These are phyloP conservation scores for Linnemannia schmuckeri DNA, from an alignment of 192 early-diverging fungal genomes.

Conservation along the genomic window DNA sequence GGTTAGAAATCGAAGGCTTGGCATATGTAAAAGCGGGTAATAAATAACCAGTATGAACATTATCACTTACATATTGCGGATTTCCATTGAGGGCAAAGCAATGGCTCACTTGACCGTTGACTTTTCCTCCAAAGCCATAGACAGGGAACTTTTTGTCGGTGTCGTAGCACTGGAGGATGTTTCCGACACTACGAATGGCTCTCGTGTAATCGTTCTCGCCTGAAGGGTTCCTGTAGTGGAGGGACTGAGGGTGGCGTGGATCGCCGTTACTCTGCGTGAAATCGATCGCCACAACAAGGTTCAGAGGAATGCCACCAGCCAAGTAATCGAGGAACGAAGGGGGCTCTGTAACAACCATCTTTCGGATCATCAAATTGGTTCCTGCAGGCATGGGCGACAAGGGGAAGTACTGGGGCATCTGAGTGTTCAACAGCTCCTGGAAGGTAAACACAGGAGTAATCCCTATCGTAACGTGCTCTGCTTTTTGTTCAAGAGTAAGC, in stretches of 20 bases:
- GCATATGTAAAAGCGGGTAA: too few species aligned
- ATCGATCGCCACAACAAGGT: constrained; percentile 70
- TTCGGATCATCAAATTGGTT: constrained; percentile 42
- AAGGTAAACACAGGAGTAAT: constrained; percentile 36
- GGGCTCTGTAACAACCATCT: constrained; percentile 55
- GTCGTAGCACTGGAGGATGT: constrained; percentile 64
- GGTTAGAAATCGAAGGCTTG: neutral
- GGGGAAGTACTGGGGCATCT: constrained; percentile 40
- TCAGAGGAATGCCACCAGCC: constrained; percentile 64
- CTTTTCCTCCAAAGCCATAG: constrained; percentile 71
- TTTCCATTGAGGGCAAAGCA: constrained; percentile 66
- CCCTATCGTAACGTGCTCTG: constrained; percentile 50
- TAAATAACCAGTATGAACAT: neutral
- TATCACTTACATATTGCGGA: constrained; percentile 44
- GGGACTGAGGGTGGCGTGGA: constrained; percentile 59
- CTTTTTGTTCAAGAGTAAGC: constrained; percentile 18
- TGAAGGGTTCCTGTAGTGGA: constrained; percentile 61
- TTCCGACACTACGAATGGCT: constrained; percentile 66
- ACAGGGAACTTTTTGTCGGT: constrained; percentile 67
- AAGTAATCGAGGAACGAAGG: constrained; percentile 71
- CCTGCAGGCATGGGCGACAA: constrained; percentile 43
- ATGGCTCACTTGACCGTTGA: constrained; percentile 64
- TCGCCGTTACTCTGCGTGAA: constrained; percentile 72
- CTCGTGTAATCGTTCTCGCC: constrained; percentile 66
- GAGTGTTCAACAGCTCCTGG: constrained; percentile 28